Conservation (phyloP, 345 rosid species). For the Gossypium mustelinum region DNA sequence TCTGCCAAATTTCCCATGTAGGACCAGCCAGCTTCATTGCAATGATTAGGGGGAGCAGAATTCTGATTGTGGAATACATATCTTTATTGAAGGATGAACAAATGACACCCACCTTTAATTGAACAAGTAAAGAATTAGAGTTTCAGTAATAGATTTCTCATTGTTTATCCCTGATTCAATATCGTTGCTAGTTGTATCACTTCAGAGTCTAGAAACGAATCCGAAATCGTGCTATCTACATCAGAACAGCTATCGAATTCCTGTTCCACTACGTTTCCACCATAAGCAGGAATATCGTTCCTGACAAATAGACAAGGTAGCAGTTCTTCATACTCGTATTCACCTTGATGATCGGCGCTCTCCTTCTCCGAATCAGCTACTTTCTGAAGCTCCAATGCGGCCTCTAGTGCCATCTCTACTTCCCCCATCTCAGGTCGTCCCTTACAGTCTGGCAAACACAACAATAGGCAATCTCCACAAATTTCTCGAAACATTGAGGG, state of each 20-base stretch:
- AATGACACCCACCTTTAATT: too few relatives aligned
- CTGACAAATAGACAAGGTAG: too few relatives aligned
- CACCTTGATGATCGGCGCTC: not conserved
- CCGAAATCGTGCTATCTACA: not conserved
- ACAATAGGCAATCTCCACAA: too few relatives aligned
- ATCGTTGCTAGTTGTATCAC: not conserved
- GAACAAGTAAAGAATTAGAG: not conserved
- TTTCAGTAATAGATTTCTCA: not conserved
- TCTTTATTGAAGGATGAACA: too few relatives aligned
- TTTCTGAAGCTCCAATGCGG: too few relatives aligned
- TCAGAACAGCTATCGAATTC: not conserved
- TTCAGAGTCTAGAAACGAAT: not conserved
- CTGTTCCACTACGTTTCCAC: not conserved
- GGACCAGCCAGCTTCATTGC: not conserved
- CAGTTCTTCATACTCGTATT: not conserved
- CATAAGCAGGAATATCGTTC: not conserved
- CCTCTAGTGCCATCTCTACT: too few relatives aligned
- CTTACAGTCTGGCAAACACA: too few relatives aligned
- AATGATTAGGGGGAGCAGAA: not conserved
- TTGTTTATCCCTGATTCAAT: not conserved
- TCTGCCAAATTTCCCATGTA: not conserved
- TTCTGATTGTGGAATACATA: not conserved
- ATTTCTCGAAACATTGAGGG: too few relatives aligned
- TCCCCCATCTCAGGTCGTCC: too few relatives aligned
- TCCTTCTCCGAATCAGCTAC: too few relatives aligned